A percentile compares a stretch with the other conserved stretches of the same genome.
These are phyloP conservation scores for Cladophialophora carrionii DNA, from an alignment of 2,329 filamentous ascomycete species.

Conservation along the genomic window DNA sequence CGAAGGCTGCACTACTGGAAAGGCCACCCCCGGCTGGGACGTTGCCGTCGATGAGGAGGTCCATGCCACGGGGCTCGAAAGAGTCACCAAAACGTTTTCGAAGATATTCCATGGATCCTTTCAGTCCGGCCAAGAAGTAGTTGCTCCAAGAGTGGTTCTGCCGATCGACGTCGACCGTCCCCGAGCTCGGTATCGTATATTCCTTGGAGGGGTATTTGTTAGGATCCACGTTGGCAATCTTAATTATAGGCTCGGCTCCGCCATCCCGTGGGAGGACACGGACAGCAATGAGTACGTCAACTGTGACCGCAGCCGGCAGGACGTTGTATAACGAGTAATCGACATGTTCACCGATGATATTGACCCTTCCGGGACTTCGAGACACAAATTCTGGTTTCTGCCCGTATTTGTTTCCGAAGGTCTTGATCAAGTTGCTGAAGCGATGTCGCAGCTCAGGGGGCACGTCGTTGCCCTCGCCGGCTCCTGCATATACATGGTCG, in stretches of 20 bases:
- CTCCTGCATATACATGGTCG: slow-evolving; percentile 37
- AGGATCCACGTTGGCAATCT: slow-evolving; percentile 76
- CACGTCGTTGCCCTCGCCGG: slow-evolving; percentile 69
- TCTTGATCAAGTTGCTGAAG: slow-evolving; percentile 73
- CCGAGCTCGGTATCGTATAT: slow-evolving; percentile 69
- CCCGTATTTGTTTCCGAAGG: slow-evolving; percentile 72
- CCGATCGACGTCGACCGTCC: slow-evolving; percentile 77
- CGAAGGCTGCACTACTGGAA: slow-evolving; percentile 91
- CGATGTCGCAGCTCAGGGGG: slow-evolving; percentile 68
- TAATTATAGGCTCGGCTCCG: slow-evolving; percentile 64
- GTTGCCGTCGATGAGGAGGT: slow-evolving; percentile 85
- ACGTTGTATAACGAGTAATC: slow-evolving; percentile 98
- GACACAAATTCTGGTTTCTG: slow-evolving; percentile 77
- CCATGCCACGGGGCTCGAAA: slow-evolving; percentile 75
- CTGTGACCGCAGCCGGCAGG: slow-evolving; percentile 90
- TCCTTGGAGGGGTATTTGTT: slow-evolving; percentile 74
- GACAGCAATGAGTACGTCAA: slow-evolving; percentile 87
- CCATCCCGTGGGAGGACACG: slow-evolving; percentile 50
- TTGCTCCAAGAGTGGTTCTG: slow-evolving; percentile 92
- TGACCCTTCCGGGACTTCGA: slow-evolving; percentile 89
- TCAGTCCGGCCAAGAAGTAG: slow-evolving; percentile 93
- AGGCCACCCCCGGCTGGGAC: slow-evolving; percentile 91
- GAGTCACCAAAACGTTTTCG: slow-evolving; percentile 64
- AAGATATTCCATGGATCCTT: slow-evolving; percentile 78
- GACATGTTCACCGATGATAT: slow-evolving; percentile 99